These are phyloP conservation scores for Parmelia sp. DNA, from an alignment of 495 filamentous ascomycete genomes.

Conservation along the genomic window DNA sequence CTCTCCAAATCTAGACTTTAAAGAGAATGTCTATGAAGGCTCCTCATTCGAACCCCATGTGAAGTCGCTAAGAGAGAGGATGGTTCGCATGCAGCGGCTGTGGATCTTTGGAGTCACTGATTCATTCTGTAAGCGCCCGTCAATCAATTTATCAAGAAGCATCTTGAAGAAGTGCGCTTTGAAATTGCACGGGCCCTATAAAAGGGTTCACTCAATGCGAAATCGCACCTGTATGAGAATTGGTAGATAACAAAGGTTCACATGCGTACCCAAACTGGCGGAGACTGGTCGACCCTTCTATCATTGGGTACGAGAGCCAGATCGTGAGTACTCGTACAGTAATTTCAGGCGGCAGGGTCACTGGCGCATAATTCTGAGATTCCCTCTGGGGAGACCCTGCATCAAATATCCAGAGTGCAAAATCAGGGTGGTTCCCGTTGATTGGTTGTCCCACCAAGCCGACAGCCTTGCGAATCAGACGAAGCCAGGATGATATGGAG, in stretches of 20 bases:
- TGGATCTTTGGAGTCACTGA: not conserved
- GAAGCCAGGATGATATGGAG: slow-evolving; percentile 37
- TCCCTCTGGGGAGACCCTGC: not conserved
- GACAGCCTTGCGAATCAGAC: slow-evolving; percentile 35
- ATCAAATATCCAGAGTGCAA: not conserved
- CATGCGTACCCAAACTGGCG: not conserved
- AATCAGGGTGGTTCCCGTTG: not conserved
- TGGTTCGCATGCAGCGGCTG: not conserved
- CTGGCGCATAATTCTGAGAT: not conserved
- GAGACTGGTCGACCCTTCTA: not conserved
- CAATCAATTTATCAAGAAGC: not conserved
- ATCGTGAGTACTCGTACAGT: not conserved
- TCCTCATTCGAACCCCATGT: not conserved
- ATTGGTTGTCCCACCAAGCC: not conserved
- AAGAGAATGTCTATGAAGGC: no score
- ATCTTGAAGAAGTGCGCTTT: not conserved
- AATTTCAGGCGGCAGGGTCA: not conserved
- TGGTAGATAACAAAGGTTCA: no score
- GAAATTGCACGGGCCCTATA: not conserved
- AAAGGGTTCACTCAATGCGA: not conserved
- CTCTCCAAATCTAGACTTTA: not conserved
- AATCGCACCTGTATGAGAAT: not conserved
- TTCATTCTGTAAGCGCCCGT: not conserved
- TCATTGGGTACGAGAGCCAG: not conserved
- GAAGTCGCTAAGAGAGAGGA: not conserved